A percentile compares a stretch with the other conserved stretches of the same genome.
These are phyloP conservation scores for Thermochaetoides dissita DNA, from an alignment of 2,329 filamentous ascomycete species.

Conservation along the genomic window DNA sequence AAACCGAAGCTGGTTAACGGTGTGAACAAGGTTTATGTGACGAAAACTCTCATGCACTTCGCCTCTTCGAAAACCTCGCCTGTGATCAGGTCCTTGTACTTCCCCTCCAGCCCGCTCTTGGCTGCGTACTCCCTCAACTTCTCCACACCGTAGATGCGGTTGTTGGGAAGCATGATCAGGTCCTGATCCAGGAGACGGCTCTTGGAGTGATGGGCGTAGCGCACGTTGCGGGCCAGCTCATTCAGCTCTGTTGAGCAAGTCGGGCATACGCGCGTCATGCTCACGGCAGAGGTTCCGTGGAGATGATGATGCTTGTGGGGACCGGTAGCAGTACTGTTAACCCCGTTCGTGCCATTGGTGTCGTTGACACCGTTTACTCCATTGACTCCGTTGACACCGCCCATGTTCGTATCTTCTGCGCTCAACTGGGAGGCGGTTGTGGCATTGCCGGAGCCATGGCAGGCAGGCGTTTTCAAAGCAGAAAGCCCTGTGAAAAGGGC, in stretches of 20 bases:
- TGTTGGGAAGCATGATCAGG: slow-evolving; percentile 74
- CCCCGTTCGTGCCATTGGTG: slow-evolving; percentile 16
- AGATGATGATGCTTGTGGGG: slow-evolving; percentile 16
- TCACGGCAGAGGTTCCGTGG: slow-evolving; percentile 32
- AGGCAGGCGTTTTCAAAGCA: slow-evolving; percentile 88
- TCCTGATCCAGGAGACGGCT: slow-evolving; percentile 74
- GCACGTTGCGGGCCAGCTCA: slow-evolving; percentile 72
- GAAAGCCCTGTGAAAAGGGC: slow-evolving; percentile 84
- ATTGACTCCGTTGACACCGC: too few species aligned
- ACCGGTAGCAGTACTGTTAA: too few species aligned
- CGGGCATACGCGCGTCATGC: slow-evolving; percentile 63
- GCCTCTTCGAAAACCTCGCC: slow-evolving; percentile 50
- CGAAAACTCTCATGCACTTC: slow-evolving; percentile 75
- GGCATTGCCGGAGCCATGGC: slow-evolving; percentile 50
- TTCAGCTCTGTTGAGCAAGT: slow-evolving; percentile 96
- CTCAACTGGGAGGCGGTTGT: slow-evolving; percentile 3
- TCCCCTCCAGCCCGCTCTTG: slow-evolving; percentile 59
- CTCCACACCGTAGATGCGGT: slow-evolving; percentile 67
- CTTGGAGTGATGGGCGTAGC: slow-evolving; percentile 90
- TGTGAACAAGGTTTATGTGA: slow-evolving; percentile 41
- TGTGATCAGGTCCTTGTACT: slow-evolving; percentile 66
- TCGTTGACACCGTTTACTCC: slow-evolving; percentile 6
- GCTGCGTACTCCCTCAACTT: slow-evolving; percentile 61
- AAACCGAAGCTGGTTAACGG: too few species aligned
- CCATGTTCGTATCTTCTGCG: too few species aligned